Percentiles rank a stretch among this genome's conserved stretches.
phyloP scores from a whole-genome alignment of 495 filamentous ascomycete species.

The Friedmanniomyces endolithicus region DNA sequence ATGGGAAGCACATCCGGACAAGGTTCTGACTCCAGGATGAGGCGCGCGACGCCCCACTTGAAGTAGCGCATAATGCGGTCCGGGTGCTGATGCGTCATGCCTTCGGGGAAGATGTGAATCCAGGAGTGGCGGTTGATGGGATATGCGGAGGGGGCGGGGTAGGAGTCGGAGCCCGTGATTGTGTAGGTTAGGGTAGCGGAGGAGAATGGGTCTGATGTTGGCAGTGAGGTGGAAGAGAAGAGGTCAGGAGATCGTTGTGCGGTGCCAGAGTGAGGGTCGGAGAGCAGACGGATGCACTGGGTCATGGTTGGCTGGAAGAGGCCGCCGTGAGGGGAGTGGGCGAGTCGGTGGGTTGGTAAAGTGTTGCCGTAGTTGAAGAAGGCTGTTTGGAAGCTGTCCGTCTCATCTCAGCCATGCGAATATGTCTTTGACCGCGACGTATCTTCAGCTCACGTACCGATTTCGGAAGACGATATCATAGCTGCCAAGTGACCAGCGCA shows the following conservation, averaged over 20 bases:
- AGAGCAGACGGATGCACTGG: conserved; percentile 73
- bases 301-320: conserved; percentile 83
- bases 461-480: conserved; percentile 86
- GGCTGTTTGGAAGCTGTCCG: conserved; percentile 39
- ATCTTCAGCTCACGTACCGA: conserved; percentile 33
- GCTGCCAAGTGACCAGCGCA: conserved; percentile 76
- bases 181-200: conserved; percentile 52
- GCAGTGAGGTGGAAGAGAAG: conserved; percentile 23
- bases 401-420: conserved; percentile 8
- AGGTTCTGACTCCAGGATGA: conserved; percentile 77
- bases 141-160: conserved; percentile 46
- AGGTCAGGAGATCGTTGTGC: conserved; percentile 10
- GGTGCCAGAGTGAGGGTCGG: conserved; percentile 22
- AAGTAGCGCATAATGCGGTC: conserved; percentile 79
- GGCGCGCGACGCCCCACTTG: conserved; percentile 85
- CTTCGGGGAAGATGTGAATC: conserved; percentile 95
- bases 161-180: conserved; percentile 45
- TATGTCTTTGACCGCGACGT: background rate
- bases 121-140: conserved; percentile 49
- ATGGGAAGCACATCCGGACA: conserved; percentile 81
- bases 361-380: conserved; percentile 86
- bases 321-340: conserved; percentile 61
- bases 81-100: conserved; percentile 78
- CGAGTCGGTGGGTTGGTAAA: conserved; percentile 70
- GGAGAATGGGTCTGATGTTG: conserved; percentile 28